Base-by-base conservation (phyloP, 495 filamentous ascomycete species). In the Penicillium chermesinum region DNA sequence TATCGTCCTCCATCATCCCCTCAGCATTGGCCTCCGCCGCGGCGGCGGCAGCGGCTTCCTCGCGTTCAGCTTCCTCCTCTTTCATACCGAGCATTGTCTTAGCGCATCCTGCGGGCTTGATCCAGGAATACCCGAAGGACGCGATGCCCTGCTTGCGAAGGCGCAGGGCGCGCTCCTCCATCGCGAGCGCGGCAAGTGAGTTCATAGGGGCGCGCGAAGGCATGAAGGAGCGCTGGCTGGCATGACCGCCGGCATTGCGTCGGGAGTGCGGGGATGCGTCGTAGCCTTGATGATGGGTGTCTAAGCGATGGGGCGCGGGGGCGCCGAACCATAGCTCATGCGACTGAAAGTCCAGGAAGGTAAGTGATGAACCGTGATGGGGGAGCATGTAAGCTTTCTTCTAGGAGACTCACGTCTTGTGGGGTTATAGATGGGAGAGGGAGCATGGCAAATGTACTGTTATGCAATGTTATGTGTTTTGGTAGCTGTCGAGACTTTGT, bases 51-150 rank as follows among this genome's bases (percentile, higher is more conserved):
- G 85, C 75, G n/a, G 87, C 82, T 62, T 94, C 88, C 55, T 87
- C 84, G 33, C 82, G 75, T 71, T 94, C 88, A 15, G 84, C 80
- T 19, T 82, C 75, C 73, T 91, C 88, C 58, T 90, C 88, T 47
- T 79, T 81, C 63, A 87, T 73, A 45, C 86, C 85, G 50, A 86
- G 78, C 54, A 89, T 75, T 8, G 88, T 89, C 70, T 90, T 91
- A 16, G 74, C 49, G 33, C 89, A 75, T 7, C 88, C 88, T 0
- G 85, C 85, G 8, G 88, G 88, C 42, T 79, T 81, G 53, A 94
- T 82, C 88, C 88, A 94, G 20, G 78, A 79, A 54, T 73, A 78
- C 42, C 88, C 88, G 55, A 88, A 88, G 48, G 81, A 83, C 15
- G 80, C 76, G 33, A 91, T 84, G 55, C 86, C 84, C 17, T 77